These are phyloP conservation scores for Eragrostis curvula DNA, from an alignment of 176 grass and related monocot genomes.

Conservation along the genomic window DNA sequence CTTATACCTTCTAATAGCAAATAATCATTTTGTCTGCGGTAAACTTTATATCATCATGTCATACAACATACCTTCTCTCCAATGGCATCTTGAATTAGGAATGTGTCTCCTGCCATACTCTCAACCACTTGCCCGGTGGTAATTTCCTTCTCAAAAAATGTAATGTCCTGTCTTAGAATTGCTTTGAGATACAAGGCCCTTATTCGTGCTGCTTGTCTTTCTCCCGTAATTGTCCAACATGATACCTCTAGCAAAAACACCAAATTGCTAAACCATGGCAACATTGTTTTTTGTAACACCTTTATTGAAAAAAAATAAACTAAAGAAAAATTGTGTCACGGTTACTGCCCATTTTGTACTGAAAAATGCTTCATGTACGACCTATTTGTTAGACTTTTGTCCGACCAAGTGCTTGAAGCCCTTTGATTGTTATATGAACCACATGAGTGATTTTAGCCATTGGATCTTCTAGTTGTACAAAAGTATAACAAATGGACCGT, in stretches of 20 bases:
- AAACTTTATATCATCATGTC: neutral
- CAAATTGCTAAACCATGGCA: constrained; percentile 17
- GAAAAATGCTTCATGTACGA: too few relatives aligned
- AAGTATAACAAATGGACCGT: too few relatives aligned
- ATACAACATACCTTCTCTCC: constrained; percentile 43
- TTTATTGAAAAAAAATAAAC: too few relatives aligned
- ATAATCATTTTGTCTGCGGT: neutral
- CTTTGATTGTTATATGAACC: too few relatives aligned
- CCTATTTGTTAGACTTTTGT: too few relatives aligned
- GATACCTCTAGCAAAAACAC: constrained; percentile 52
- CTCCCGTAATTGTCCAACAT: constrained; percentile 59
- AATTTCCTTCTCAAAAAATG: constrained; percentile 54
- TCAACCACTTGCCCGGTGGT: constrained; percentile 48
- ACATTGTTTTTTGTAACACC: too few relatives aligned
- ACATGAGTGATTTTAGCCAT: too few relatives aligned
- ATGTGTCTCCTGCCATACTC: constrained; percentile 54
- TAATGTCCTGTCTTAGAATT: constrained; percentile 48
- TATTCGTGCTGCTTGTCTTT: constrained; percentile 51
- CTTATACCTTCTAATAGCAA: neutral
- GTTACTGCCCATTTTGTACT: too few relatives aligned
- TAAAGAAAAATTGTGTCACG: too few relatives aligned
- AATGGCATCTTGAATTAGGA: constrained; percentile 60
- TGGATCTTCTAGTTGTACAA: too few relatives aligned
- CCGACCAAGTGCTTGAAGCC: too few relatives aligned
- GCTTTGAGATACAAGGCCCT: constrained; percentile 48